Evolutionary conservation across 306 rosid species (phyloP).

Genomic region (Pterocarpus macrocarpus): DNA sequence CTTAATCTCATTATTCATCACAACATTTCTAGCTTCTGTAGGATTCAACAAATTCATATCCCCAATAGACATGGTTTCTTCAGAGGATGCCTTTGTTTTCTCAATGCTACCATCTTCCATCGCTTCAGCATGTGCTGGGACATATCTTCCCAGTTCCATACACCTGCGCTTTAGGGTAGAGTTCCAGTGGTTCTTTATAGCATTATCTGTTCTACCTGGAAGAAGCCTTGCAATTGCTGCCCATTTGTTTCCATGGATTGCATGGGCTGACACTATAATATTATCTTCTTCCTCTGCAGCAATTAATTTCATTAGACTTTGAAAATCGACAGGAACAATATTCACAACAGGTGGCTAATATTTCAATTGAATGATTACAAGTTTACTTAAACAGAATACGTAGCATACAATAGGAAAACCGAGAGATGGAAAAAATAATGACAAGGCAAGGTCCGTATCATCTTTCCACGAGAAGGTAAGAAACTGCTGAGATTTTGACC

Average conservation of each 20-base stretch:
- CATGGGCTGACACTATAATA: constrained; percentile 71
- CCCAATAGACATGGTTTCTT: constrained; percentile 66
- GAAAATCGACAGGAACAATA: constrained; percentile 19
- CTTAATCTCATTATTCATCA: constrained; percentile 43
- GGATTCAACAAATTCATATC: constrained; percentile 53
- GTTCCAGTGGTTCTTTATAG: constrained; percentile 86
- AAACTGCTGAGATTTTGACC: neutral
- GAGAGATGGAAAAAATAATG: neutral
- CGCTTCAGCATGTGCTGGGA: constrained; percentile 34
- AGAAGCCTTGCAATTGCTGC: constrained; percentile 82
- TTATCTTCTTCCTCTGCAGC: constrained; percentile 77
- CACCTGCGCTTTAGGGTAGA: constrained; percentile 77
- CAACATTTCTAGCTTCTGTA: constrained; percentile 49
- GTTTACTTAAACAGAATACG: constrained; percentile 11
- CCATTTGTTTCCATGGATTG: constrained; percentile 87
- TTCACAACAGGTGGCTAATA: constrained; percentile 28
- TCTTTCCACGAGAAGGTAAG: constrained; percentile 2
- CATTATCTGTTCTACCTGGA: constrained; percentile 84
- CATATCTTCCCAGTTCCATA: constrained; percentile 49
- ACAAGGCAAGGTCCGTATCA: neutral
- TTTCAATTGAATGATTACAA: constrained; percentile 2
- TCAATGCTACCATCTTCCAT: constrained; percentile 55
- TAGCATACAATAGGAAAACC: neutral
- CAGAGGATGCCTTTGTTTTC: constrained; percentile 73
- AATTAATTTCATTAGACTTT: constrained; percentile 35